phyloP scores from a whole-genome alignment of 257 asterid genomes.

The Ocimum tenuiflorum region DNA sequence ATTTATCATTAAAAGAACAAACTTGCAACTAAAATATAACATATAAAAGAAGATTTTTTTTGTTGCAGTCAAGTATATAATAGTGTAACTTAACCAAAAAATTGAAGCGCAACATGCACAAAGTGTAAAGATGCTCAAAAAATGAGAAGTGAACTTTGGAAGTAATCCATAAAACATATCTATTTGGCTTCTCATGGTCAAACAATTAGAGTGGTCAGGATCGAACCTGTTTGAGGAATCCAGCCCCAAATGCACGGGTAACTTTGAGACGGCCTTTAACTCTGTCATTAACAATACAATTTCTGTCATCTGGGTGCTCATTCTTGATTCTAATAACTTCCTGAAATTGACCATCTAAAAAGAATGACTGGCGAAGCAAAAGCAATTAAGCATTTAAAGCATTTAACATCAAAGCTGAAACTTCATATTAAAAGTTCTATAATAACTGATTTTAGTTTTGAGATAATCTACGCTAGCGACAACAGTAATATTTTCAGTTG shows the following conservation, averaged over 20 bases:
- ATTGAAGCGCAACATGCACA: slow-evolving; percentile 1
- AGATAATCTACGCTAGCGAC: not conserved
- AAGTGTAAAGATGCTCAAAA: slow-evolving; percentile 7
- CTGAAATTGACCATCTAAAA: slow-evolving; percentile 32
- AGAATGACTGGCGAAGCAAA: slow-evolving; percentile 12
- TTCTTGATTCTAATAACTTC: slow-evolving; percentile 82
- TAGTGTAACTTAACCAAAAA: not conserved
- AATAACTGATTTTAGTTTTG: too few species aligned
- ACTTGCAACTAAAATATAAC: not conserved
- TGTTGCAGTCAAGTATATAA: not conserved
- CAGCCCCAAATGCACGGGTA: slow-evolving; percentile 99
- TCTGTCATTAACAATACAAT: slow-evolving; percentile 85
- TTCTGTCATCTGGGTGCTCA: slow-evolving; percentile 93
- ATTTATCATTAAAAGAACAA: not conserved
- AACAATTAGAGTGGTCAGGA: not conserved
- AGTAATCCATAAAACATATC: not conserved
- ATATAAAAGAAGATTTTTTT: not conserved
- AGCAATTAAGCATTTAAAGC: not conserved
- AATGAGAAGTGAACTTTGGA: slow-evolving; percentile 2
- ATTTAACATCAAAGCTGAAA: slow-evolving; percentile 6
- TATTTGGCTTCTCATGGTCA: not conserved
- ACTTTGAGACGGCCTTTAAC: slow-evolving; percentile 97
- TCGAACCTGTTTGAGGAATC: slow-evolving; percentile 88
- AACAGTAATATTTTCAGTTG: too few species aligned
- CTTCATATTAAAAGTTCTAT: too few species aligned